Percentiles rank a stretch among this genome's conserved stretches.
These are phyloP conservation scores for Pythium dissimile DNA, from an alignment of 352 stramenopile genomes.

Conservation along the genomic window DNA sequence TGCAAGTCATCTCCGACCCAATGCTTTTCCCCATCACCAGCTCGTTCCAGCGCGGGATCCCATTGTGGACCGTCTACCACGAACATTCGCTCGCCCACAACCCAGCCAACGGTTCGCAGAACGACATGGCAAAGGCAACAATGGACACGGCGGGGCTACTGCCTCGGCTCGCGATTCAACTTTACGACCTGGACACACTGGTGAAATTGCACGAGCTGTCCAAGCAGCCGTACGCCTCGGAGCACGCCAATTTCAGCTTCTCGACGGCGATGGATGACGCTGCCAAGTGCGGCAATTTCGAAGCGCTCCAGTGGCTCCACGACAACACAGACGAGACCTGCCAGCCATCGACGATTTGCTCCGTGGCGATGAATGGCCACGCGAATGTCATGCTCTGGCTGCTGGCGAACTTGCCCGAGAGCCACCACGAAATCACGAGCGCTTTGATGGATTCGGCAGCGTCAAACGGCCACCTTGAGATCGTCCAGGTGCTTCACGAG, in stretches of 20 bases:
- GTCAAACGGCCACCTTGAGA: constrained; percentile 6
- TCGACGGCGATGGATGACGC: neutral
- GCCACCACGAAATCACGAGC: constrained; percentile 2
- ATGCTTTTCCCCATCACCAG: constrained; percentile 1
- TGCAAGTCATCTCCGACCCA: constrained; percentile 3
- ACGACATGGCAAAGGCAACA: neutral
- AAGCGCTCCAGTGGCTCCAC: constrained; percentile 12
- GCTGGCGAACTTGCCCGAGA: constrained; percentile 3
- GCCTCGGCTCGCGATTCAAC: constrained; percentile 8
- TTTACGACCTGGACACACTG: constrained; percentile 10
- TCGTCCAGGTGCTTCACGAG: constrained; percentile 12
- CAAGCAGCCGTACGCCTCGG: neutral
- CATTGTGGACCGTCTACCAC: constrained; percentile 8
- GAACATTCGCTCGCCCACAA: neutral
- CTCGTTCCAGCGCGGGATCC: constrained; percentile 13
- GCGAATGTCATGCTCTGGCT: constrained; percentile 10
- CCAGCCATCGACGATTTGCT: constrained; percentile 1
- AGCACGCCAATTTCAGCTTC: constrained; percentile 10
- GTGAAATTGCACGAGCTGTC: neutral
- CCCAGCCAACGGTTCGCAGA: neutral
- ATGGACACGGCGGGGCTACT: neutral
- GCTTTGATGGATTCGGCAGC: constrained; percentile 14
- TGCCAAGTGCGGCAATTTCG: neutral
- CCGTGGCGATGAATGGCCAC: constrained; percentile 1
- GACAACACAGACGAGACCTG: constrained; percentile 1